Evolutionary conservation across 2,329 filamentous ascomycete genomes (phyloP).

Genomic region (Emergomyces orientalis): DNA sequence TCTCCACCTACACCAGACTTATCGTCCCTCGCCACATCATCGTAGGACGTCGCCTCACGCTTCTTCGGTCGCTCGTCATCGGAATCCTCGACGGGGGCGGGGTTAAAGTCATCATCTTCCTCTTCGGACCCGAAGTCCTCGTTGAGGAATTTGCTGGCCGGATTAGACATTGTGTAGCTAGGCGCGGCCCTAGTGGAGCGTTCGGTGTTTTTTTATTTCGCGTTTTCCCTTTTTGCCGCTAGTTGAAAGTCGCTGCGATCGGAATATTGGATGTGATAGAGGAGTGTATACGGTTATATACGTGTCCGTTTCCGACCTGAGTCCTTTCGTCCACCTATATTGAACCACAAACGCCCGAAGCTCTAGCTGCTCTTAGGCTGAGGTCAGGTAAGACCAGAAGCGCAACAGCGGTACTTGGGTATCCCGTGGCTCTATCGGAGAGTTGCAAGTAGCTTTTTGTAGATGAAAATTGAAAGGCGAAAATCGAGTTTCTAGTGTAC

Average conservation of each 20-base stretch:
- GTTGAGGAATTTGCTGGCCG: slow-evolving; percentile 36
- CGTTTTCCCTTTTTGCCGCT: background rate
- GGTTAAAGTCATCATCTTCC: slow-evolving; percentile 83
- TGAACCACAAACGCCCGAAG: background rate
- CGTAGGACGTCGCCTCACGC: slow-evolving; percentile 24
- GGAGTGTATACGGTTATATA: background rate
- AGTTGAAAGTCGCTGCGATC: background rate
- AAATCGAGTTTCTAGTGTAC: background rate
- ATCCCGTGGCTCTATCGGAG: background rate
- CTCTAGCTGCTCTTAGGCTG: background rate
- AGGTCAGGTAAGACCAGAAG: background rate
- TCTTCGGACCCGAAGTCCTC: slow-evolving; percentile 51
- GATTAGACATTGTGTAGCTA: slow-evolving; percentile 23
- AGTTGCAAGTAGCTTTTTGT: background rate
- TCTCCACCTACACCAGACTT: slow-evolving; percentile 18
- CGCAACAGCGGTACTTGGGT: background rate
- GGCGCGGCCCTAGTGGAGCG: background rate
- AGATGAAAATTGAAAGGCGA: background rate
- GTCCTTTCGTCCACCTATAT: background rate
- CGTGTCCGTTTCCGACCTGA: background rate
- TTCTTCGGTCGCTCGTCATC: slow-evolving; percentile 49
- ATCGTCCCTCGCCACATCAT: slow-evolving; percentile 23
- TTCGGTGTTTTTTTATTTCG: background rate
- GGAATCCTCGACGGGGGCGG: slow-evolving; percentile 61
- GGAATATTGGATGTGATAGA: background rate